Base-by-base conservation (phyloP, 208 protist genomes). In the Crithidia expoeki region DNA sequence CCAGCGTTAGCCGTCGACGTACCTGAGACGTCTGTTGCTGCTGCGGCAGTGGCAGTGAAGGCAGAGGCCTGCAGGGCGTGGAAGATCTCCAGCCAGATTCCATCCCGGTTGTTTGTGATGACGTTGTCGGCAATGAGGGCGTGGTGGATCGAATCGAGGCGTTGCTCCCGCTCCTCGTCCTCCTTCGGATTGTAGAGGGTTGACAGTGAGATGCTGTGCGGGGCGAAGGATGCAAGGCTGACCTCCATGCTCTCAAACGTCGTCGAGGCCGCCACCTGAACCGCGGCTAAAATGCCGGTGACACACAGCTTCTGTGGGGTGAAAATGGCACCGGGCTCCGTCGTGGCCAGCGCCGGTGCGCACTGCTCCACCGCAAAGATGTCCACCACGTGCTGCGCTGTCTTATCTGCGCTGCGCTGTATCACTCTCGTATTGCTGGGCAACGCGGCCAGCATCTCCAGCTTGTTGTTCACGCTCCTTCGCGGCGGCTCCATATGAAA, bases 71-170 rank as follows among this genome's bases (percentile, higher is more conserved):
- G 76, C 28, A 85, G 46, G 16, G 33, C 36, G 30, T 89, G 80
- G 46, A 72, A 84, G n/a, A 86, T 27, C 60, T 89, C 80, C 0
- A 86, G 27, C 46, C 66, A 72, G 11, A 86, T 71, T 52, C 84
- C 80, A 55, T 82, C 79, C 10, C 44, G 32, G 67, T 86, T 89
- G 46, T 44, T 32, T 0, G 52, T 44, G 52, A 89, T 81, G 33
- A 60, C 62, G 58, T 89, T 89, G 34, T 74, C 74, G 0, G 72
- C 49, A 19, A 89, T 61, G 50, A 68, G 64, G 19, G 80, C 72
- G 44, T 78, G 72, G 68, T 89, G 77, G 27, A 84, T 75, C 1
- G 77, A 82, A 66, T 80, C 80, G 11, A 67, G 33, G 10, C 68
- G 64, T 51, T 81, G 71, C 36, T 68, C 53, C 46, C 68, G 40